A percentile compares a stretch with the other conserved stretches of the same genome.
Conservation (phyloP, 768 basidiomycete species). For the Baorangia bicolor region DNA sequence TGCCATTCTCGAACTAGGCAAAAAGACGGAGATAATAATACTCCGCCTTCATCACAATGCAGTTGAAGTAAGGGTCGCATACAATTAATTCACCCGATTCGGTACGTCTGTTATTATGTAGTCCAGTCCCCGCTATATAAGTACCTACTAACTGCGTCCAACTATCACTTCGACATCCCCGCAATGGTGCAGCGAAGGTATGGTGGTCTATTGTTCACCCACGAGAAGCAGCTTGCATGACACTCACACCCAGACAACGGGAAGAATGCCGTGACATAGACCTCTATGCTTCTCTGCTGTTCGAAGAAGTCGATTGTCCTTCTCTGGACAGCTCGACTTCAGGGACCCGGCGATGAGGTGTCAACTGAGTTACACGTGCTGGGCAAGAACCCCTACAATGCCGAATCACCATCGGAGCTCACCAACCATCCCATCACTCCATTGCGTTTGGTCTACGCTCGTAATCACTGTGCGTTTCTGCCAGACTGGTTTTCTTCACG, state of each 20-base stretch:
- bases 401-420: constrained; percentile 63
- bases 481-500: constrained; percentile 4
- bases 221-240: no score
- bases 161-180: no score
- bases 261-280: no score
- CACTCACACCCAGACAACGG: no score
- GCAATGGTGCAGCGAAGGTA: no score
- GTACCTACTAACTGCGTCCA: no score
- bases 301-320: no score
- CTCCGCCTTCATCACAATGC: constrained; percentile 4
- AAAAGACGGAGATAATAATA: not conserved
- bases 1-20: not conserved
- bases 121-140: no score
- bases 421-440: constrained; percentile 48
- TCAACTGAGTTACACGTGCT: constrained; percentile 17
- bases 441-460: constrained; percentile 61
- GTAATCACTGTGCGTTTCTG: constrained; percentile 66
- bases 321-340: no score
- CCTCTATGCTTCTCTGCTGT: no score
- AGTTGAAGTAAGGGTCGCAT: not conserved
- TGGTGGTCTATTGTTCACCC: no score
- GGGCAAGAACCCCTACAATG: constrained; percentile 57
- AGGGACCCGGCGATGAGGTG: constrained; percentile 18
- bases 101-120: no score
- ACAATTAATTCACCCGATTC: not conserved